Conservation (phyloP, 306 rosid species). For the Rosa persica region DNA sequence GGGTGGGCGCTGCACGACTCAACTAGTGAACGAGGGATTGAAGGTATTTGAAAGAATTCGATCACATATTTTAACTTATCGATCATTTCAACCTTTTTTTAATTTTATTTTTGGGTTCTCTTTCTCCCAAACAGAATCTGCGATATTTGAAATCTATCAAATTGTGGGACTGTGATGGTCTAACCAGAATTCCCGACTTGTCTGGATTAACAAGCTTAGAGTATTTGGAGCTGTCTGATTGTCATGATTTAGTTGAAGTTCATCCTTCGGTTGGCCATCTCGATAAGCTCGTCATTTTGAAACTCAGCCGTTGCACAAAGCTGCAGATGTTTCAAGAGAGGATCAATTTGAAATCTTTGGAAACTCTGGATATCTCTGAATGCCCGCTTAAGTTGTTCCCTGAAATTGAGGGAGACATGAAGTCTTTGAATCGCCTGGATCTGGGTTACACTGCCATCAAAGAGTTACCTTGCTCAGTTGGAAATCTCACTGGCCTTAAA, state of each 20-base stretch:
- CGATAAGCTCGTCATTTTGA: neutral
- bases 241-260: neutral
- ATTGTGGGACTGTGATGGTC: neutral
- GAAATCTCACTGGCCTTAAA: neutral
- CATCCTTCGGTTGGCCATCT: neutral
- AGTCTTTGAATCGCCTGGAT: neutral
- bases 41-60: neutral
- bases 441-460: neutral
- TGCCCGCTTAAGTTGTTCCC: neutral
- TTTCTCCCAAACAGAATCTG: neutral
- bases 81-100: neutral
- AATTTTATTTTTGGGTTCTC: neutral
- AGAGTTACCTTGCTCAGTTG: neutral
- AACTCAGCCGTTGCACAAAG: fast-evolving
- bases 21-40: neutral
- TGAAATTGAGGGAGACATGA: neutral
- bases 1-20: neutral
- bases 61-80: too few relatives aligned
- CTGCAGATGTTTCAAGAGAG: neutral
- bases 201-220: neutral
- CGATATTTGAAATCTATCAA: neutral
- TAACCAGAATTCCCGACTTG: neutral
- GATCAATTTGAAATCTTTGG: neutral
- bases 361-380: neutral
- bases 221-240: fast-evolving